These are phyloP conservation scores for Nematocida sp. DNA, from an alignment of 371 early-diverging fungal genomes.

Conservation along the genomic window DNA sequence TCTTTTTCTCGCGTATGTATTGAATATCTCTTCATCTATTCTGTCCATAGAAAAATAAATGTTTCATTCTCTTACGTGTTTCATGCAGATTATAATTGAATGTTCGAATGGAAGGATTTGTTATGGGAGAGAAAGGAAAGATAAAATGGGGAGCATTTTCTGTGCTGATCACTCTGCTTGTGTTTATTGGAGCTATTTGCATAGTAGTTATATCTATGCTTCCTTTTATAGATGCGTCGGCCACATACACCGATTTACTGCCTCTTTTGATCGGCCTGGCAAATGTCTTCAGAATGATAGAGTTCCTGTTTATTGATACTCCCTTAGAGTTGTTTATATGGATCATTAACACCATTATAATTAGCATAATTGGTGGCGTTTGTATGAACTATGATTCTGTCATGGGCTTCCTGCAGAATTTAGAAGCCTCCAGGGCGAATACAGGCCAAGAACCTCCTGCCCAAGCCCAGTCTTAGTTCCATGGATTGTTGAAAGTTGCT, in stretches of 20 bases:
- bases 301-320: constrained; percentile 30
- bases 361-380: not conserved
- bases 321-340: constrained; percentile 21
- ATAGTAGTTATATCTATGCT: constrained; percentile 7
- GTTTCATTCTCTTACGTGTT: constrained; percentile 3
- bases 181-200: constrained; percentile 20
- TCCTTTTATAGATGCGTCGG: not conserved
- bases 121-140: not conserved
- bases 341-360: constrained; percentile 4
- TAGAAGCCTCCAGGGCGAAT: not conserved
- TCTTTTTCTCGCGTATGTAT: constrained; percentile 52
- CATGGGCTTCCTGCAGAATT: not conserved
- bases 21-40: constrained; percentile 54
- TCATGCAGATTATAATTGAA: too few species aligned
- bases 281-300: constrained; percentile 5
- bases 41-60: constrained; percentile 26
- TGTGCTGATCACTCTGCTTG: constrained; percentile 22
- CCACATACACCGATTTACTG: not conserved
- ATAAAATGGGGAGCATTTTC: constrained; percentile 18
- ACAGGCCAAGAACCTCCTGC: not conserved
- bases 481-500: constrained; percentile 24
- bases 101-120: not conserved
- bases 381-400: constrained; percentile 9
- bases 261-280: constrained; percentile 1
- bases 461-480: not conserved